A percentile compares a stretch with the other conserved stretches of the same genome.
These are phyloP conservation scores for Funneliformis geosporum DNA, from an alignment of 192 early-diverging fungal species.

Conservation along the genomic window DNA sequence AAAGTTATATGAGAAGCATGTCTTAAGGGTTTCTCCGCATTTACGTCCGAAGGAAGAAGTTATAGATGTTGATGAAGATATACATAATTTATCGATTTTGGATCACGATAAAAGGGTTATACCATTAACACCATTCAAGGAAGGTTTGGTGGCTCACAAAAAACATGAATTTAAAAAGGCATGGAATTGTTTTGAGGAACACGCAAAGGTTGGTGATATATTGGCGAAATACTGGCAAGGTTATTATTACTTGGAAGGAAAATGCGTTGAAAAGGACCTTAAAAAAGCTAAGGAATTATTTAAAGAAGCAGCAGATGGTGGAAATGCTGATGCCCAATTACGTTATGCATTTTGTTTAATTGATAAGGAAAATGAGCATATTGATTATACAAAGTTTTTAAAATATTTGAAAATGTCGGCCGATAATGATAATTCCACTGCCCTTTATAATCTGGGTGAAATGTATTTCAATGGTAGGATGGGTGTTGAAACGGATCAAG, in stretches of 20 bases:
- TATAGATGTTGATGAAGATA: no score
- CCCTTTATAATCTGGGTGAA: background rate
- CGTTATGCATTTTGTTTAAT: conserved; percentile 14
- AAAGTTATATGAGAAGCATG: no score
- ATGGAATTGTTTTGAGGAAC: conserved; percentile 19
- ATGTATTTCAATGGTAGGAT: background rate
- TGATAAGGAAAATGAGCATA: background rate
- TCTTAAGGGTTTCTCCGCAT: no score
- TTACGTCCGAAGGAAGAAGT: no score
- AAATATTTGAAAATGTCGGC: background rate
- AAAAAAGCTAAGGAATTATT: background rate
- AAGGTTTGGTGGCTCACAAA: background rate
- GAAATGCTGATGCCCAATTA: conserved; percentile 23
- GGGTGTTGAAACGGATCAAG: background rate
- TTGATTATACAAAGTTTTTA: background rate
- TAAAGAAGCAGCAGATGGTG: conserved; percentile 29
- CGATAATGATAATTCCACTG: background rate
- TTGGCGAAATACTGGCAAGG: conserved; percentile 30
- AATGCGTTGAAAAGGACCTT: background rate
- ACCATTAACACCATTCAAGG: background rate
- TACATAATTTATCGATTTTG: background rate
- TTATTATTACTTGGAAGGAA: conserved; percentile 25
- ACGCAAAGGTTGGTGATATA: conserved; percentile 1
- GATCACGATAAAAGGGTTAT: background rate
- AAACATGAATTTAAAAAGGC: background rate